Conservation (phyloP, 2,329 filamentous ascomycete species). For the Alternaria infectoria region DNA sequence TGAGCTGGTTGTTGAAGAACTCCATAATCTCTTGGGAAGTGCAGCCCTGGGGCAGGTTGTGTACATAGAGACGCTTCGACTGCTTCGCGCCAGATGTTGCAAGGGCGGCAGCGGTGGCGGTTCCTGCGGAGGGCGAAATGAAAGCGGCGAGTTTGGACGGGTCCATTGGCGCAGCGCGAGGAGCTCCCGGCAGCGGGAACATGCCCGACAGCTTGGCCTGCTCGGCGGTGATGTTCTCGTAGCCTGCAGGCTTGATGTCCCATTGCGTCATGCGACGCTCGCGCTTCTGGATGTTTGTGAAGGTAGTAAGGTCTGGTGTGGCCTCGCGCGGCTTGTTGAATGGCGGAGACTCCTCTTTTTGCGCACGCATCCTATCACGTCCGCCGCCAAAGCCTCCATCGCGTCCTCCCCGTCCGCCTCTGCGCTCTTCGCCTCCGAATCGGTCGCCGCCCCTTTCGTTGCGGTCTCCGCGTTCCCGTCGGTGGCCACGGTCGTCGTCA, state of each 20-base stretch:
- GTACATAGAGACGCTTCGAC: conserved; percentile 86
- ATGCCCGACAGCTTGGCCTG: conserved; percentile 98
- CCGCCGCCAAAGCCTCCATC: conserved; percentile 43
- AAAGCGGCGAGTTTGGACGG: conserved; percentile 92
- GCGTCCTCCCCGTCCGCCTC: conserved; percentile 33
- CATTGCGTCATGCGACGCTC: conserved; percentile 96
- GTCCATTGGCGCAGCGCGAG: conserved; percentile 93
- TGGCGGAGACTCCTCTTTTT: conserved; percentile 76
- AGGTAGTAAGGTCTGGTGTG: conserved; percentile 89
- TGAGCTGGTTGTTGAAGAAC: conserved; percentile 97
- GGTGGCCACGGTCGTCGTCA: conserved; percentile 43
- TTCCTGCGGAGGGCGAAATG: conserved; percentile 85
- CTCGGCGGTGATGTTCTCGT: conserved; percentile 97
- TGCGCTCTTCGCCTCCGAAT: conserved; percentile 50
- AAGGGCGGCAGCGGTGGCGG: conserved; percentile 74
- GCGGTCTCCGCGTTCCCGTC: conserved; percentile 46
- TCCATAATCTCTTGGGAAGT: conserved; percentile 77
- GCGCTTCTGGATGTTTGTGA: conserved; percentile 80
- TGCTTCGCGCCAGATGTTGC: conserved; percentile 94
- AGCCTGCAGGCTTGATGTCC: conserved; percentile 98
- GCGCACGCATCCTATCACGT: conserved; percentile 62
- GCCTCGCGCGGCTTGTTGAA: conserved; percentile 89
- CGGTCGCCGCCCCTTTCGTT: conserved; percentile 60
- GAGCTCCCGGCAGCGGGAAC: conserved; percentile 96
- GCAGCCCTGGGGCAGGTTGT: conserved; percentile 76